Percentiles rank a stretch among this genome's conserved stretches.
phyloP scores from a whole-genome alignment of 805 yeast species.

The Schwanniomyces yamadae region DNA sequence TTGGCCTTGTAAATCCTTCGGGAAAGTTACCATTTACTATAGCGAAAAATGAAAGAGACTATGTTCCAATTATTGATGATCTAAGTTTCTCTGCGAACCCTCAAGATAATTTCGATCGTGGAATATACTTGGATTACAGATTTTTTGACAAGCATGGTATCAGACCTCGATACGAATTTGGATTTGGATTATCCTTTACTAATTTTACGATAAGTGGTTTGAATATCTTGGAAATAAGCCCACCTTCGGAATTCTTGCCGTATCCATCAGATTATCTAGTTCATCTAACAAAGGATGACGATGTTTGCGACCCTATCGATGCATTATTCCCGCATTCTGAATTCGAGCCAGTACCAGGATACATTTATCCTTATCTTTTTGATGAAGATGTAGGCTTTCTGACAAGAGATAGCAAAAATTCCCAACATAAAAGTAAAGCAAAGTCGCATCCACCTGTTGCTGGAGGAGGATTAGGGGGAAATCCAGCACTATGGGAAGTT shows the following conservation, averaged over 20 bases:
- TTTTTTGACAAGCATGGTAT: conserved; percentile 57
- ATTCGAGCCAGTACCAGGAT: conserved; percentile 53
- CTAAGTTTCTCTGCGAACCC: conserved; percentile 28
- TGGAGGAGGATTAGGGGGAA: conserved; percentile 59
- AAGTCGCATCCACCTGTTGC: conserved; percentile 36
- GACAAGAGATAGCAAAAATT: no score
- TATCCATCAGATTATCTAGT: conserved; percentile 45
- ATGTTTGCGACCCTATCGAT: conserved; percentile 53
- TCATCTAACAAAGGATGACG: conserved; percentile 34
- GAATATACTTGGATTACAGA: conserved; percentile 53
- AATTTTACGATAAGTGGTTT: conserved; percentile 36
- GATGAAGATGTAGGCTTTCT: no score
- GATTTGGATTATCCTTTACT: conserved; percentile 59
- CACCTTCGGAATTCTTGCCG: conserved; percentile 47
- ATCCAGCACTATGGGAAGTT: conserved; percentile 58
- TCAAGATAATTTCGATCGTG: conserved; percentile 47
- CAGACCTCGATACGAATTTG: conserved; percentile 60
- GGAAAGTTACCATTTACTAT: conserved; percentile 65
- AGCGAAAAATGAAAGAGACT: conserved; percentile 48
- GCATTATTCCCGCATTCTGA: conserved; percentile 54
- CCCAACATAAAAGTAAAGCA: no score
- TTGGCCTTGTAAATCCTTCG: conserved; percentile 62
- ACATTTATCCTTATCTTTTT: conserved; percentile 56
- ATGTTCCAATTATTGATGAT: conserved; percentile 46
- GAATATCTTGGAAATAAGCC: conserved; percentile 38